These are phyloP conservation scores for Dalechampia spathulata DNA, from an alignment of 441 rosid species.

Conservation along the genomic window DNA sequence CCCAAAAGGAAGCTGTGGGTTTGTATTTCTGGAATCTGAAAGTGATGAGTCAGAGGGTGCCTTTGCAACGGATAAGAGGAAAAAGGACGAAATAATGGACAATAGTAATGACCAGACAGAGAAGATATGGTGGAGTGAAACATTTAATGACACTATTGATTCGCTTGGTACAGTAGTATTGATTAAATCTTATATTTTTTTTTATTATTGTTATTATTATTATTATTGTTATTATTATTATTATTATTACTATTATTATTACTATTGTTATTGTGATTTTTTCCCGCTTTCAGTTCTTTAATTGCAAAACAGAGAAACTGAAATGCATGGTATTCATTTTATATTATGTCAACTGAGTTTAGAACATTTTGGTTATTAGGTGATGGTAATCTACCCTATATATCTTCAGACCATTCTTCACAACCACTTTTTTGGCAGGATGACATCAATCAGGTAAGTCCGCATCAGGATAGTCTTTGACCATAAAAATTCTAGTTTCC, in stretches of 20 bases:
- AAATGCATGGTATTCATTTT: constrained; percentile 13
- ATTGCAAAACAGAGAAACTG: too few relatives aligned
- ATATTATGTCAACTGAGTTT: constrained; percentile 13
- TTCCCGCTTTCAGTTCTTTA: constrained; percentile 2
- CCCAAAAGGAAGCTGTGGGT: constrained; percentile 32
- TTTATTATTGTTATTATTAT: too few relatives aligned
- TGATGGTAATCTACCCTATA: constrained; percentile 18
- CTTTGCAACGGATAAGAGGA: constrained; percentile 21
- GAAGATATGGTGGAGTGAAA: constrained; percentile 24
- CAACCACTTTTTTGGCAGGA: constrained; percentile 18
- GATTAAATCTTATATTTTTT: background rate
- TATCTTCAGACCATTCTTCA: constrained; percentile 21
- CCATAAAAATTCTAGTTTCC: background rate
- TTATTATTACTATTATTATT: too few relatives aligned
- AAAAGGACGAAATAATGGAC: constrained; percentile 21
- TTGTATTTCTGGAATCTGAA: constrained; percentile 69
- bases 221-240: too few relatives aligned
- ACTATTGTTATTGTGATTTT: too few relatives aligned
- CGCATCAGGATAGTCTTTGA: background rate
- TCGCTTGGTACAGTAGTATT: constrained; percentile 23
- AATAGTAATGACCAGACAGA: constrained; percentile 15
- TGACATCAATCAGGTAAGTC: constrained; percentile 30
- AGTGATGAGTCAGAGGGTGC: constrained; percentile 36
- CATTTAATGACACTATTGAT: constrained; percentile 21
- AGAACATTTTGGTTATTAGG: constrained; percentile 32